Evolutionary conservation across 495 filamentous ascomycete genomes (phyloP), one percentile per base, ranked within the genome.

Genomic region (Aspergillus saccharolyticus): DNA sequence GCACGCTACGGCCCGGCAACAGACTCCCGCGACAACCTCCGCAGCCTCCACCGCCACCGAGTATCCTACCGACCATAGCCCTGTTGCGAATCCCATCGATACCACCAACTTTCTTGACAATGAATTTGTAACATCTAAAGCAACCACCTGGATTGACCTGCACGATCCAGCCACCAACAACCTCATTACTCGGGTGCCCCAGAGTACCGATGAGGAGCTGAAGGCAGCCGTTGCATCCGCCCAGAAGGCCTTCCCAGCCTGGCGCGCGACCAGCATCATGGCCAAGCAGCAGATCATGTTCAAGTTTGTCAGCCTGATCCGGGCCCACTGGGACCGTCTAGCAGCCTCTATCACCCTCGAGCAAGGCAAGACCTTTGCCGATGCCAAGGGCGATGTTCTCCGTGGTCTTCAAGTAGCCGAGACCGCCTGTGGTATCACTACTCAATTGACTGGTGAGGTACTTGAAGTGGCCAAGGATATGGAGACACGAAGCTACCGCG

Each of bases 391-490:
- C 55, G 94, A 99, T 74, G 94, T 99, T 16, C 83, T 99, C 55
- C 83, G 94, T 53, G 94, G 94, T 43, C 77, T 99, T 61, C 94
- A 99, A 79, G 94, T 99, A 44, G 94, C 94, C 10, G 94, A 99
- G 79, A 93, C 91, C 18, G 90, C 93, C 25, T 97, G 92, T 66
- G 90, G 88, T 30, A 96, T 96, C 62, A 94, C 94, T 8, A 93
- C 91, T 43, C 88, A 97, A 70, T 80, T 97, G 72, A 89, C 89
- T 57, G 94, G 94, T 30, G 93, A 97, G 73, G 84, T 99, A 25
- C 78, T 99, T 33, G 95, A 99, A 77, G 94, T 99, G 9, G 86
- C 93, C 49, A 96, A 95, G 80, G 94, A 99, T 71, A 99, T 99
- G 94, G 94, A 99, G 79, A 99, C 94, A 9, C 77, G 94, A 60